These are phyloP conservation scores for Curvularia lunata DNA, from an alignment of 2,329 filamentous ascomycete species.

Conservation along the genomic window DNA sequence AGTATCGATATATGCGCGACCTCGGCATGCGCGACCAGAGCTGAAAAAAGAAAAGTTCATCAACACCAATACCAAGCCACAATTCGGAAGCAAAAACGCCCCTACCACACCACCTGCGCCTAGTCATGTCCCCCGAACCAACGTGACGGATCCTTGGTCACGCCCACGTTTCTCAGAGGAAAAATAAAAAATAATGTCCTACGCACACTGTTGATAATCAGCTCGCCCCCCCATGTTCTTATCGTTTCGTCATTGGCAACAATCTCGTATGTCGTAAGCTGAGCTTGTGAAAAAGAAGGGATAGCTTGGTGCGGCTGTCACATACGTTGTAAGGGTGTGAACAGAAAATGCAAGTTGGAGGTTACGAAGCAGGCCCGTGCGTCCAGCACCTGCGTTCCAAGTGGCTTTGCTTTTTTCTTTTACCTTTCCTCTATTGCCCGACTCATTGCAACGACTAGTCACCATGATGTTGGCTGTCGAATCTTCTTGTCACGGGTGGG, in stretches of 20 bases:
- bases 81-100: conserved; percentile 1
- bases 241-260: conserved; percentile 9
- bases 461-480: conserved; percentile 11
- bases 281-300: conserved; percentile 18
- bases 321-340: conserved; percentile 18
- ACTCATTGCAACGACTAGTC: conserved; percentile 9
- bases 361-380: conserved; percentile 3
- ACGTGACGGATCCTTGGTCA: conserved; percentile 8
- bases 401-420: conserved; percentile 20
- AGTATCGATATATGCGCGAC: conserved; percentile 1
- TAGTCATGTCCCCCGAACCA: conserved; percentile 8
- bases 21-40: conserved; percentile 1
- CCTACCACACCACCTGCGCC: not conserved
- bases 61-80: conserved; percentile 4
- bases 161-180: conserved; percentile 3
- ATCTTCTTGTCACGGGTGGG: conserved; percentile 4
- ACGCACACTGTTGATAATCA: not conserved
- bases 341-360: conserved; percentile 10
- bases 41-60: not conserved
- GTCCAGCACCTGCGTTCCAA: conserved; percentile 17
- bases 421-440: conserved; percentile 7
- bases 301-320: conserved; percentile 8
- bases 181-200: not conserved
- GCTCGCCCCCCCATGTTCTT: not conserved
- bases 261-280: conserved; percentile 9